A percentile compares a stretch with the other conserved stretches of the same genome.
phyloP scores from a whole-genome alignment of 352 stramenopile genomes.

The Phytophthora tubulina region DNA sequence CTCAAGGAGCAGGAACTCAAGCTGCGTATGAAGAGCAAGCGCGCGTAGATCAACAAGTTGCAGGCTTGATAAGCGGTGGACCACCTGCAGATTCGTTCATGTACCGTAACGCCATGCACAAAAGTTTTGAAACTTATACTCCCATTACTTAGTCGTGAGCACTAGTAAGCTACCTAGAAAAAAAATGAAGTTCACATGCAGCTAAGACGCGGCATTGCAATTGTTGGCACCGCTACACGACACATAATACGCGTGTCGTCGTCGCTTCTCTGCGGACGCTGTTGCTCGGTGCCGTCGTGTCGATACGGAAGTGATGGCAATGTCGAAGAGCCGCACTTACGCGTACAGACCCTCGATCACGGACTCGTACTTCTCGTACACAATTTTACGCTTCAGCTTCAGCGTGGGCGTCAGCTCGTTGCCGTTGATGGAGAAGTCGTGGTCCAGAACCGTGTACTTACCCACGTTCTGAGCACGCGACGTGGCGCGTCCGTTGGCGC shows the following conservation, averaged over 20 bases:
- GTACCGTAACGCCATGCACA: slow-evolving; percentile 7
- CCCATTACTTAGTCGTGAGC: slow-evolving; percentile 36
- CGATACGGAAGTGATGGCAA: slow-evolving; percentile 22
- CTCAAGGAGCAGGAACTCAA: slow-evolving; percentile 78
- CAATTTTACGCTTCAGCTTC: slow-evolving; percentile 95
- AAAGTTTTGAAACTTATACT: slow-evolving; percentile 38
- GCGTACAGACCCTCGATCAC: slow-evolving; percentile 92
- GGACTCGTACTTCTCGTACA: slow-evolving; percentile 93
- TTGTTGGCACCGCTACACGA: slow-evolving; percentile 1
- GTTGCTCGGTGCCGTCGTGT: slow-evolving; percentile 17
- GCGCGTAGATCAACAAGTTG: slow-evolving; percentile 32
- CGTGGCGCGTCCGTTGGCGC: slow-evolving; percentile 75
- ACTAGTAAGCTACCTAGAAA: slow-evolving; percentile 32
- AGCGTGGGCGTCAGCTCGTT: slow-evolving; percentile 97
- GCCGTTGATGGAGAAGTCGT: slow-evolving; percentile 91
- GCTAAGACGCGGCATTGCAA: slow-evolving; percentile 3
- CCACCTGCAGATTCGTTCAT: slow-evolving; percentile 8
- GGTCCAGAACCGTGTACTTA: slow-evolving; percentile 90
- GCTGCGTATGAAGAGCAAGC: slow-evolving; percentile 59
- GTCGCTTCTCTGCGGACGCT: slow-evolving; percentile 5
- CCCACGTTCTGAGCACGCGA: slow-evolving; percentile 86
- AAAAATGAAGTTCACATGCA: slow-evolving; percentile 33
- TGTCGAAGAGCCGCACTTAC: slow-evolving; percentile 37
- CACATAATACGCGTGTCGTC: slow-evolving; percentile 9
- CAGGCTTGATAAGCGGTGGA: neutral